These are phyloP conservation scores for Colletotrichum sp. DNA, from an alignment of 2,329 filamentous ascomycete species.

Conservation along the genomic window DNA sequence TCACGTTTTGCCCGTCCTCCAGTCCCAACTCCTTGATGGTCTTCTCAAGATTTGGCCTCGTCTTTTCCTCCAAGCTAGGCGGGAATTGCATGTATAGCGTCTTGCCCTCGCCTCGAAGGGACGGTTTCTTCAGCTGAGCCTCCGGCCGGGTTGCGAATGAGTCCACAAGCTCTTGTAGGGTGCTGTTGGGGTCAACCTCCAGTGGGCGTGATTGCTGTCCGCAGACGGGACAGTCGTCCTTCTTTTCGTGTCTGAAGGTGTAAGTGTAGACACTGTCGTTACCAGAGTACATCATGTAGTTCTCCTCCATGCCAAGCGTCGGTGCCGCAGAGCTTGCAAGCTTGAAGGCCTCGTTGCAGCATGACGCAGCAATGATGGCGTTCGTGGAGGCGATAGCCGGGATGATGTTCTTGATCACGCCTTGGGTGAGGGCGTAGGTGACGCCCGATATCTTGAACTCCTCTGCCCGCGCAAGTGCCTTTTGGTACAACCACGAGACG, in stretches of 20 bases:
- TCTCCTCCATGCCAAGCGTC: slow-evolving; percentile 76
- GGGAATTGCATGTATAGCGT: slow-evolving; percentile 91
- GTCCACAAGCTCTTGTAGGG: slow-evolving; percentile 84
- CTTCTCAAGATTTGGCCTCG: slow-evolving; percentile 79
- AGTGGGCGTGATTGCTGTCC: slow-evolving; percentile 82
- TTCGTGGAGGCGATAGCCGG: slow-evolving; percentile 98
- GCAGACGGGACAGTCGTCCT: slow-evolving; percentile 93
- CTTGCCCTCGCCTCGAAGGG: slow-evolving; percentile 77
- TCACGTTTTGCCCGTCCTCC: slow-evolving; percentile 83
- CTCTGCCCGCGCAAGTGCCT: slow-evolving; percentile 78
- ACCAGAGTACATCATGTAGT: slow-evolving; percentile 99
- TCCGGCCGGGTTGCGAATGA: slow-evolving; percentile 83
- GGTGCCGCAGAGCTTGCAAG: slow-evolving; percentile 85
- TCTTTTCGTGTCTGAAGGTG: slow-evolving; percentile 94
- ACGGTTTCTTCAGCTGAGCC: slow-evolving; percentile 92
- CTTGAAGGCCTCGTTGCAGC: slow-evolving; percentile 97
- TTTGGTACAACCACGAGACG: slow-evolving; percentile 94
- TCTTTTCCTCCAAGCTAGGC: slow-evolving; percentile 81
- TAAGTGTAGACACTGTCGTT: slow-evolving; percentile 97
- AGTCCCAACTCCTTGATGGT: slow-evolving; percentile 77
- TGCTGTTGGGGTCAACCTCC: slow-evolving; percentile 71
- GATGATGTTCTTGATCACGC: slow-evolving; percentile 99
- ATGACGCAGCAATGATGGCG: slow-evolving; percentile 92
- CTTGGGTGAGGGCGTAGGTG: slow-evolving; percentile 94
- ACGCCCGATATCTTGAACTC: slow-evolving; percentile 93